Evolutionary conservation across 371 early-diverging fungal species (phyloP).

Genomic region (Nematocida ausubeli): DNA sequence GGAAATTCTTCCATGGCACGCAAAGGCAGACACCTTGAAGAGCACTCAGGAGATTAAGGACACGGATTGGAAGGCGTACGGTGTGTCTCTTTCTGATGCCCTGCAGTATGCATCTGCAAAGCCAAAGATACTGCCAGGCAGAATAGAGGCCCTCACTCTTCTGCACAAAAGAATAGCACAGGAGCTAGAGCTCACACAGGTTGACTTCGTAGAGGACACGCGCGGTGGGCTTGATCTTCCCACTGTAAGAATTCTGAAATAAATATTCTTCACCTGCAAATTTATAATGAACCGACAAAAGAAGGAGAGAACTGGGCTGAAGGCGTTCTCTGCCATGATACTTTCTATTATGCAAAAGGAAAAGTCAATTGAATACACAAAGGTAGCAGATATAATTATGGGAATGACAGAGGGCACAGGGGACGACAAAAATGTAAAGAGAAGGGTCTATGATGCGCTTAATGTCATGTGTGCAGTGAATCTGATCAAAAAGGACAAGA

Average conservation of each 20-base stretch:
- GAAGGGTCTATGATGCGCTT: slow-evolving; percentile 75
- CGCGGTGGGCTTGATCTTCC: slow-evolving; percentile 41
- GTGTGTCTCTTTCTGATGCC: slow-evolving; percentile 19
- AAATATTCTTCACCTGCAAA: slow-evolving; percentile 21
- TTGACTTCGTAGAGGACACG: neutral
- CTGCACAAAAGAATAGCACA: neutral
- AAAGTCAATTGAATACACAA: slow-evolving; percentile 45
- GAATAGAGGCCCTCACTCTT: neutral
- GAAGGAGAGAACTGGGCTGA: slow-evolving; percentile 46
- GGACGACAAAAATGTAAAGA: slow-evolving; percentile 74
- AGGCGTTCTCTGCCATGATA: slow-evolving; percentile 47
- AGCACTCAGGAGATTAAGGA: slow-evolving; percentile 30
- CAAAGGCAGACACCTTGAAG: slow-evolving; percentile 5
- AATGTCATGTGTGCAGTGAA: slow-evolving; percentile 75
- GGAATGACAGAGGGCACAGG: slow-evolving; percentile 30
- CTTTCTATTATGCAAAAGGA: slow-evolving; percentile 53
- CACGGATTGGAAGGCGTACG: slow-evolving; percentile 15
- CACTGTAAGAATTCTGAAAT: slow-evolving; percentile 3
- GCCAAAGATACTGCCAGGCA: slow-evolving; percentile 32
- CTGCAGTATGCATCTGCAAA: slow-evolving; percentile 27
- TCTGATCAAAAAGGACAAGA: slow-evolving; percentile 71
- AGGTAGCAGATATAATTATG: slow-evolving; percentile 46
- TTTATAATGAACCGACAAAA: slow-evolving; percentile 38
- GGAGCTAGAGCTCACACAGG: neutral
- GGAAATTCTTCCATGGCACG: slow-evolving; percentile 48